Evolutionary conservation across 805 yeast genomes (phyloP).

Genomic region (Candida cerambycidarum): DNA sequence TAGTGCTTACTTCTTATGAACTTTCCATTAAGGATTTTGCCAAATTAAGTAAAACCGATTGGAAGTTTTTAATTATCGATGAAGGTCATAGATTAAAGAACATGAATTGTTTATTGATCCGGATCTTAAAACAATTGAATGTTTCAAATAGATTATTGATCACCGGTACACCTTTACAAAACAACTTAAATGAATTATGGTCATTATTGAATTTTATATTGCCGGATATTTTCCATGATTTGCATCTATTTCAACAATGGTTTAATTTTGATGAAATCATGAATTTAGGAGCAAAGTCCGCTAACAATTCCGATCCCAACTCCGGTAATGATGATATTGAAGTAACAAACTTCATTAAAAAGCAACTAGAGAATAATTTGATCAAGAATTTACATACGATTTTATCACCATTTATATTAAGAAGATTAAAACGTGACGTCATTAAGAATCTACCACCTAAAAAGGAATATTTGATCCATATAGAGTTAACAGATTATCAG

Average conservation of each 20-base stretch:
- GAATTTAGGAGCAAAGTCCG: conserved; percentile 19
- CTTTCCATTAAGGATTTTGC: conserved; percentile 67
- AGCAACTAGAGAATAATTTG: conserved; percentile 50
- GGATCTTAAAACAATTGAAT: conserved; percentile 63
- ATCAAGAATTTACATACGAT: conserved; percentile 82
- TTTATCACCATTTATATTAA: conserved; percentile 78
- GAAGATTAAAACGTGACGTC: conserved; percentile 79
- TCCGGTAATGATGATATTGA: conserved; percentile 25
- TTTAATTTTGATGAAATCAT: conserved; percentile 74
- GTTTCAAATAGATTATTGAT: conserved; percentile 73
- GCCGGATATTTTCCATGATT: conserved; percentile 91
- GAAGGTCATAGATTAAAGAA: conserved; percentile 95
- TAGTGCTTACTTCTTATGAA: conserved; percentile 83
- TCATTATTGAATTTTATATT: conserved; percentile 84
- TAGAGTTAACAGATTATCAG: conserved; percentile 65
- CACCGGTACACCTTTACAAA: conserved; percentile 97
- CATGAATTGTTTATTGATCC: conserved; percentile 71
- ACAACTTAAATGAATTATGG: conserved; percentile 89
- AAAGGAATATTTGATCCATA: conserved; percentile 81
- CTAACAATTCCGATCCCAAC: no score
- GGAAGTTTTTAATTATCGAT: conserved; percentile 89
- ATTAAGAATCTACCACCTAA: conserved; percentile 76
- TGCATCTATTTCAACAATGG: conserved; percentile 90
- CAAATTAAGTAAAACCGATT: conserved; percentile 31
- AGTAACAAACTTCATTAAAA: conserved; percentile 54